Base-by-base conservation (phyloP, 805 yeast species). In the Starmerella kuoi region DNA sequence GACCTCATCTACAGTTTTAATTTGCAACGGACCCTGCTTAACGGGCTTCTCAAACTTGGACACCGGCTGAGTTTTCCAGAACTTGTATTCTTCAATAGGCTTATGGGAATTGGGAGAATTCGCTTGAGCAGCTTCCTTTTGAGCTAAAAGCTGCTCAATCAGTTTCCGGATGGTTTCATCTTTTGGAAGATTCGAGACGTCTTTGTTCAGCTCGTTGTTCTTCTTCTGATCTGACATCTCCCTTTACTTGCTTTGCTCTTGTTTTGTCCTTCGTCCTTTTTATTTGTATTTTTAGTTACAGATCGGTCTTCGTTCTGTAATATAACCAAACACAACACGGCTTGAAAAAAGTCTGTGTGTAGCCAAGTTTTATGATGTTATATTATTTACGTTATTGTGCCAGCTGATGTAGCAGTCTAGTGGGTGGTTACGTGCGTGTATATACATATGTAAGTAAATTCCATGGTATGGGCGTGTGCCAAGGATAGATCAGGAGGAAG, bases 41-140 rank as follows among this genome's bases (percentile, higher is more conserved):
- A 87, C 68, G 35, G 79, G 68, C 55, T 79, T 91, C 57, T 82
- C 82, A 49, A 87, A 76, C 24, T 68, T 68, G 7, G 86, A 73
- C 18, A 91, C 97, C 0, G 98, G 98, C 63, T 91, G 98, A 2
- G 98, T 91, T 56, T 81, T 83, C 98, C 98, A 91, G 64, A 91
- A 91, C 64, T 82, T 84, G 67, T 87, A 84, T 57, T 87, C 94
- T 40, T 81, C 76, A 82, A 86, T 85, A 19, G 77, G 49, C 49
- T 64, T 63, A 14, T 55, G 60, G 30, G 21, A 35, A 37, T 30
- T 15, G 33, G 36, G 35, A 4, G 34, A 22, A 34, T 34, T 25
- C n/a, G n/a, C 15, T 25, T 35, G 19, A n/a, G 25, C 14, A 23
- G 4, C 20, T 9, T 32, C 35, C 9, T 38, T 34, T 37, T 40